Evolutionary conservation across 441 rosid species (phyloP).

Genomic region (Geranium incanum): DNA sequence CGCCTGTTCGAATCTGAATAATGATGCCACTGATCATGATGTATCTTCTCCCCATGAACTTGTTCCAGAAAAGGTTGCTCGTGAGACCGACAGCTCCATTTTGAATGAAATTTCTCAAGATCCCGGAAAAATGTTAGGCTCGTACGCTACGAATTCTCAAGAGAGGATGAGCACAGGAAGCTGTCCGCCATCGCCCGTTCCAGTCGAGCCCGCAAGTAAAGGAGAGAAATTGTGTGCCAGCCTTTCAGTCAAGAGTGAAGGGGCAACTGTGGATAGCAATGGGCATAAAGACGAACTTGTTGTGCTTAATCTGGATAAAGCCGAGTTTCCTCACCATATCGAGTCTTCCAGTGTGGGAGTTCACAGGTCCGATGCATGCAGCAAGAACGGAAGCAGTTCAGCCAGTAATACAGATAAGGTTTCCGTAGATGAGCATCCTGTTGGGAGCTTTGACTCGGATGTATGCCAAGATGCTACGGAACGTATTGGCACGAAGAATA

Average conservation of each 20-base stretch:
- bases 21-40: constrained; percentile 16
- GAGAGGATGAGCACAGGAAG: constrained; percentile 12
- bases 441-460: constrained; percentile 22
- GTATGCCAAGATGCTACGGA: constrained; percentile 24
- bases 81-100: constrained; percentile 11
- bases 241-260: constrained; percentile 16
- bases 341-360: constrained; percentile 14
- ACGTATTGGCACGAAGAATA: constrained; percentile 11
- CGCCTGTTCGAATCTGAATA: constrained; percentile 11
- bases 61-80: constrained; percentile 13
- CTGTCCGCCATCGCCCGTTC: constrained; percentile 11
- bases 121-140: constrained; percentile 9
- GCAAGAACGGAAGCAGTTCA: constrained; percentile 14
- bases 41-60: constrained; percentile 16
- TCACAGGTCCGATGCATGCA: constrained; percentile 10
- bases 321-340: constrained; percentile 11
- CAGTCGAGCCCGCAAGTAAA: constrained; percentile 19
- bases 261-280: constrained; percentile 8
- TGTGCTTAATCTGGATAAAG: constrained; percentile 8
- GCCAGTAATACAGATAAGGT: constrained; percentile 17
- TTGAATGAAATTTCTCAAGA: constrained; percentile 10
- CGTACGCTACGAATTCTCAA: constrained; percentile 14
- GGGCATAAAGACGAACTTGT: constrained; percentile 15
- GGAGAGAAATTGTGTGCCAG: constrained; percentile 14
- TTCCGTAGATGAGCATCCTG: constrained; percentile 16